Evolutionary conservation across 768 basidiomycete species (phyloP).

Genomic region (Wakefieldia striispora): DNA sequence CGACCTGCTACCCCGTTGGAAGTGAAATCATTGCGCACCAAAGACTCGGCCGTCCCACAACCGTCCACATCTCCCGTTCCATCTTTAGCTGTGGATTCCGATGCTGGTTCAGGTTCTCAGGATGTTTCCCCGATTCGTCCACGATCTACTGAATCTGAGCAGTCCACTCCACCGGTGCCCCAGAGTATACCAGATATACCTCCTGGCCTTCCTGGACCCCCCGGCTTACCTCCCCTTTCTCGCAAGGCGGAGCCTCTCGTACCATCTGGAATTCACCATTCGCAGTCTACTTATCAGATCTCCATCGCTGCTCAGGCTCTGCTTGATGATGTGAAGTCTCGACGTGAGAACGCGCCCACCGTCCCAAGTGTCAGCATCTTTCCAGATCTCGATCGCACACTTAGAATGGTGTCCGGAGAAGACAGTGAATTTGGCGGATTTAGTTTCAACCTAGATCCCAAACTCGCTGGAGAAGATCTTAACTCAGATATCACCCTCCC

Average conservation of each 20-base stretch:
- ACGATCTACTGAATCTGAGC: slow-evolving; percentile 38
- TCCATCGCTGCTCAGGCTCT: slow-evolving; percentile 82
- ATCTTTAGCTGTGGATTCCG: slow-evolving; percentile 51
- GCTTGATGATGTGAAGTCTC: slow-evolving; percentile 76
- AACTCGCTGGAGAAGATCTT: slow-evolving; percentile 50
- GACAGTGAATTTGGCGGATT: slow-evolving; percentile 67
- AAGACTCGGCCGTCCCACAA: slow-evolving; percentile 41
- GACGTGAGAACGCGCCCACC: slow-evolving; percentile 57
- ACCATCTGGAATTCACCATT: slow-evolving; percentile 41
- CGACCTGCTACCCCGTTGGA: slow-evolving; percentile 47
- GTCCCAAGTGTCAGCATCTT: slow-evolving; percentile 58
- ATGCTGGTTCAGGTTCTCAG: slow-evolving; percentile 42
- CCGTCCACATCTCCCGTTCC: slow-evolving; percentile 43
- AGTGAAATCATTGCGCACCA: slow-evolving; percentile 37
- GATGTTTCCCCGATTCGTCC: slow-evolving; percentile 43
- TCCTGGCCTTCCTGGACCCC: slow-evolving; percentile 62
- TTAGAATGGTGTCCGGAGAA: slow-evolving; percentile 65
- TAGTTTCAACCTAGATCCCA: slow-evolving; percentile 85
- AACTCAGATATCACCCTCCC: slow-evolving; percentile 42
- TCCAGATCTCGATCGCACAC: slow-evolving; percentile 85
- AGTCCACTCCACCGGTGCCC: slow-evolving; percentile 39
- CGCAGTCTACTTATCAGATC: slow-evolving; percentile 71
- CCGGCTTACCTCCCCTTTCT: slow-evolving; percentile 42
- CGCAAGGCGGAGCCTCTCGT: slow-evolving; percentile 53
- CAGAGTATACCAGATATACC: slow-evolving; percentile 54